These are phyloP conservation scores for Biscutella laevigata DNA, from an alignment of 441 rosid genomes.

Conservation along the genomic window DNA sequence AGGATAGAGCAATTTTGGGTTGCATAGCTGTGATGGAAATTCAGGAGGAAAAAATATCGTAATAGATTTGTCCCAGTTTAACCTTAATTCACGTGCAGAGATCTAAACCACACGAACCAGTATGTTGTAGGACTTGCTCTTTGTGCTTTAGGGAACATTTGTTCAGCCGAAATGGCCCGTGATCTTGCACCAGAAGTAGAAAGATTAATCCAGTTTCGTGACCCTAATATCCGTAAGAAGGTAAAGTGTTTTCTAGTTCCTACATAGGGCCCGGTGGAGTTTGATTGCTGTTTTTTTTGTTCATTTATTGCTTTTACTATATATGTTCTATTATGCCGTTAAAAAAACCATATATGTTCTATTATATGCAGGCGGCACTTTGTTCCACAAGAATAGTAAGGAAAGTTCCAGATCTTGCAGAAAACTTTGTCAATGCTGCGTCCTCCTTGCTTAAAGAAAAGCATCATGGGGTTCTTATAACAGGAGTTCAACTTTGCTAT, in stretches of 20 bases:
- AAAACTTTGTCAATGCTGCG: slow-evolving; percentile 86
- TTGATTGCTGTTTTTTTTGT: not conserved
- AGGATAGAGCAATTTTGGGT: not conserved
- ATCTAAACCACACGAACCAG: slow-evolving; percentile 95
- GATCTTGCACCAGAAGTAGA: slow-evolving; percentile 99
- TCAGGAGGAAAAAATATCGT: not conserved
- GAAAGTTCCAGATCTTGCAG: slow-evolving; percentile 98
- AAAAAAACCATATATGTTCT: slow-evolving; percentile 19
- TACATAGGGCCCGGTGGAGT: slow-evolving; percentile 9
- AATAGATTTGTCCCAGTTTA: slow-evolving; percentile 16
- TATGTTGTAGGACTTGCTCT: slow-evolving; percentile 96
- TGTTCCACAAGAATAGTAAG: slow-evolving; percentile 86
- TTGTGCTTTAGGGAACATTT: slow-evolving; percentile 97
- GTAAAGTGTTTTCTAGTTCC: slow-evolving; percentile 32
- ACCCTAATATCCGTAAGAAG: slow-evolving; percentile 95
- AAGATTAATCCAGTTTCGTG: slow-evolving; percentile 92
- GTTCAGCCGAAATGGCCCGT: slow-evolving; percentile 99
- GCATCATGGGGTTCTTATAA: slow-evolving; percentile 93
- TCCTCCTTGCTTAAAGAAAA: slow-evolving; percentile 88
- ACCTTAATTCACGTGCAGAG: slow-evolving; percentile 76
- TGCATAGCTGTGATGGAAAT: not conserved
- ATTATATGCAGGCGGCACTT: slow-evolving; percentile 69
- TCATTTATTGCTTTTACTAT: slow-evolving; percentile 14
- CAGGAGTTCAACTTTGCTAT: slow-evolving; percentile 91
- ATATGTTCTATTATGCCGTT: no score